Conservation (phyloP, 768 basidiomycete genomes). For the Boletus tomentosulus region DNA sequence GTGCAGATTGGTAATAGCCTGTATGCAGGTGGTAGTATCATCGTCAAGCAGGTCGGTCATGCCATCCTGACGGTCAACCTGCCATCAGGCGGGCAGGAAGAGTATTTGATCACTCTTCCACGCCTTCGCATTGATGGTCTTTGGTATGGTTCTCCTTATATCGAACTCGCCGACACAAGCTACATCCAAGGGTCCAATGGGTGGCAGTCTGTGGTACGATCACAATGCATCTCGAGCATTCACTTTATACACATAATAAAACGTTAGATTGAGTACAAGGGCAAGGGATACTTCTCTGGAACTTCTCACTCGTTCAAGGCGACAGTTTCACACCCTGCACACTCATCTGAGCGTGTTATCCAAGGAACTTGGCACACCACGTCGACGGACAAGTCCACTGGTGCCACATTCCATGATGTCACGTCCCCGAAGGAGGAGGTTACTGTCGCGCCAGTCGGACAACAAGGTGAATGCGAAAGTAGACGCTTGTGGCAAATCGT, state of each 20-base stretch:
- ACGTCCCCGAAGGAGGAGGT: slow-evolving; percentile 72
- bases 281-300: slow-evolving; percentile 92
- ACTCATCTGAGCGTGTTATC: slow-evolving; percentile 44
- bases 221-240: neutral
- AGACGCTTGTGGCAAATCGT: slow-evolving; percentile 81
- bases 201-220: slow-evolving; percentile 48
- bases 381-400: slow-evolving; percentile 47
- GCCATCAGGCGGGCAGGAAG: slow-evolving; percentile 52
- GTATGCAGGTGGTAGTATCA: slow-evolving; percentile 57
- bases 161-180: slow-evolving; percentile 81
- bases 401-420: slow-evolving; percentile 72
- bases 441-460: slow-evolving; percentile 51
- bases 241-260: slow-evolving; percentile 33
- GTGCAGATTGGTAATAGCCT: neutral
- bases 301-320: slow-evolving; percentile 94
- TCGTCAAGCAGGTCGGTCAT: slow-evolving; percentile 95
- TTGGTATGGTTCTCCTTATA: slow-evolving; percentile 89
- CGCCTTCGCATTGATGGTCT: slow-evolving; percentile 90
- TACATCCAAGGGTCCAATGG: slow-evolving; percentile 72
- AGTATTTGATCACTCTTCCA: slow-evolving; percentile 90
- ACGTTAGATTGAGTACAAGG: slow-evolving; percentile 83
- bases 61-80: slow-evolving; percentile 72
- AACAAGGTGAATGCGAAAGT: slow-evolving; percentile 82
- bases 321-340: slow-evolving; percentile 50
- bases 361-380: slow-evolving; percentile 82